Base-by-base conservation (phyloP, 139 green algal species). In the Chlamydomonas eustigma region DNA sequence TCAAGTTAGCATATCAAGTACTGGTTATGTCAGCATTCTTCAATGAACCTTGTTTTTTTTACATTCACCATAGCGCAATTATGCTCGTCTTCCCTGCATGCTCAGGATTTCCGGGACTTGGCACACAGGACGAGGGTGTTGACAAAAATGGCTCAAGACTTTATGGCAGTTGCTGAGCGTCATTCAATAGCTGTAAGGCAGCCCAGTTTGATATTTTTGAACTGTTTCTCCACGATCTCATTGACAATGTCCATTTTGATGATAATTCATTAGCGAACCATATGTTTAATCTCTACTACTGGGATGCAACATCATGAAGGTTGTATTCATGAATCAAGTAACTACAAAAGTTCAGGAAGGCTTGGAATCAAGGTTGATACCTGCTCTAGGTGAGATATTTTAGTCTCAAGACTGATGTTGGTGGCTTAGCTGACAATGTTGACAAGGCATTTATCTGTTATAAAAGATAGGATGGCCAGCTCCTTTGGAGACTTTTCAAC, bases 251-350 rank as follows among this genome's bases (percentile, higher is more conserved):
- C 22, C 18, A 63, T 65, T 36, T 6, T 25, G 18, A 22, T 51
- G 25, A 50, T 70, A 39, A 28, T 18, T 18, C 50, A 28, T 18
- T 63, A 63, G 50, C 50, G 22, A 28, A 63, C 50, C 18, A 28
- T 18, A 22, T 22, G 18, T 63, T 18, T 63, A 63, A 18, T 63
- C 22, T 22, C 22, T 63, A 63, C 50, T 63, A 22, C 50, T 18
- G 18, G 50, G 18, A 63, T 63, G 22, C 50, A 28, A 63, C 22
- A 18, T 28, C 50, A 63, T 63, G 22, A 81, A 90, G 84, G 88
- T 94, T 51, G 93, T 96, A 0, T 71, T 95, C 2, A 94, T 92
- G 71, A 93, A 96, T 71, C 93, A 97, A 69, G 88, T 96, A 2
- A 96, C 93, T 0, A 95, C 88, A 36, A 93, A 93, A 64, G 78